A percentile compares a stretch with the other conserved stretches of the same genome.
phyloP scores from a whole-genome alignment of 371 early-diverging fungal species.

The Rhizomucor miehei region DNA sequence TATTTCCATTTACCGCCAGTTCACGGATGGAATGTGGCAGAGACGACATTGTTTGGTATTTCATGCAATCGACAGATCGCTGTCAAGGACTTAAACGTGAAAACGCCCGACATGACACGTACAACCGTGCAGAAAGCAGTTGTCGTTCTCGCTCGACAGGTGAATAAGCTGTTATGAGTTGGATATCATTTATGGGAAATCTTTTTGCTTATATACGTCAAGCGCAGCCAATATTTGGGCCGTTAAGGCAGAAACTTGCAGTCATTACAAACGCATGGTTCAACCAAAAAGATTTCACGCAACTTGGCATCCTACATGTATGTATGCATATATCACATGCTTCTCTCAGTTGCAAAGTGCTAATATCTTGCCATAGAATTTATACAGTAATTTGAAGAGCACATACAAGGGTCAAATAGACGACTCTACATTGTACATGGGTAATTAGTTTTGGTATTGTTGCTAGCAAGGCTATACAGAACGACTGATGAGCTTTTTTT shows the following conservation, averaged over 20 bases:
- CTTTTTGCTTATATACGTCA: not conserved
- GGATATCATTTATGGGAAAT: constrained; percentile 7
- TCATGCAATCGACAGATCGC: constrained; percentile 85
- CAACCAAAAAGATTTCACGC: constrained; percentile 74
- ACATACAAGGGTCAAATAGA: constrained; percentile 61
- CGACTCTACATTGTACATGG: constrained; percentile 70
- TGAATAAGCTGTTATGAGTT: constrained; percentile 15
- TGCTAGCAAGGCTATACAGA: no score
- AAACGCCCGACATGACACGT: constrained; percentile 76
- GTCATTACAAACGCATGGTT: constrained; percentile 81
- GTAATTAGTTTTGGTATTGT: no score
- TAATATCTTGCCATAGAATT: constrained; percentile 38
- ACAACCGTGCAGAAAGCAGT: constrained; percentile 84
- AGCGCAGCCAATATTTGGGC: constrained; percentile 69
- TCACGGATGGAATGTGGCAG: constrained; percentile 57
- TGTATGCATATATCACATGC: constrained; percentile 1
- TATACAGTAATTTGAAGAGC: constrained; percentile 59
- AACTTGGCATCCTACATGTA: constrained; percentile 73
- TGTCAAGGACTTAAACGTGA: constrained; percentile 65
- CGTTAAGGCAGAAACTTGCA: constrained; percentile 69
- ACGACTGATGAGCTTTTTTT: no score
- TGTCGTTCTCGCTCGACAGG: constrained; percentile 71
- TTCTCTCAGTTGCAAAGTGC: not conserved
- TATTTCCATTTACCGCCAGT: constrained; percentile 86
- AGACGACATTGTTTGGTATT: constrained; percentile 76